A percentile compares a stretch with the other conserved stretches of the same genome.
phyloP scores from a whole-genome alignment of 192 early-diverging fungal genomes.

The Backusella sp. region DNA sequence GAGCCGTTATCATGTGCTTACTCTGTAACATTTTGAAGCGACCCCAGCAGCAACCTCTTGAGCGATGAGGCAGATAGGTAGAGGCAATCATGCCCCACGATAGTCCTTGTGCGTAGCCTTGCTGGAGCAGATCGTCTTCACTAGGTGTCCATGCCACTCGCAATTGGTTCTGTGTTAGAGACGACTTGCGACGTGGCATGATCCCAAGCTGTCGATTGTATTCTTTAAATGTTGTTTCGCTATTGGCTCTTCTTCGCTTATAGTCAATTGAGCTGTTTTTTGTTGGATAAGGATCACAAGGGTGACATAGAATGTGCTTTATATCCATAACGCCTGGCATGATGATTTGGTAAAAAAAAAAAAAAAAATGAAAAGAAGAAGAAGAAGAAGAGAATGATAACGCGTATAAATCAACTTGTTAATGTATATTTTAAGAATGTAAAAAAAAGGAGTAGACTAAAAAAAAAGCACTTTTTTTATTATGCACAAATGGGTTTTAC shows the following conservation, averaged over 20 bases:
- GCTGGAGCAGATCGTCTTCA: slow-evolving; percentile 12
- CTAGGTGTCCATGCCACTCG: slow-evolving; percentile 13
- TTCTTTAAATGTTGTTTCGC: background rate
- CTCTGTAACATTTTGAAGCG: slow-evolving; percentile 18
- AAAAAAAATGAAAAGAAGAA: background rate
- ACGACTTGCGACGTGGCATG: background rate
- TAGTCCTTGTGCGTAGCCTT: slow-evolving; percentile 22
- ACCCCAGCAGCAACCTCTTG: slow-evolving; percentile 24
- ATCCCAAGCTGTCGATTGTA: background rate
- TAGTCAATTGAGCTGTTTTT: background rate
- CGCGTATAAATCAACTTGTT: background rate
- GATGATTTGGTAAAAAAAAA: background rate
- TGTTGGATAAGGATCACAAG: background rate
- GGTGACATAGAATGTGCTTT: slow-evolving; percentile 4
- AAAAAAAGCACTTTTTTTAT: background rate
- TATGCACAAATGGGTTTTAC: background rate
- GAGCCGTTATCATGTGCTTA: background rate
- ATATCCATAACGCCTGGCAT: slow-evolving; percentile 13
- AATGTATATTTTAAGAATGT: background rate
- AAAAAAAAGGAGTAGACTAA: background rate
- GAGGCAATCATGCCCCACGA: slow-evolving; percentile 21
- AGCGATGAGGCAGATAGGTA: slow-evolving; percentile 20
- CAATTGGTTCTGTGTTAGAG: background rate
- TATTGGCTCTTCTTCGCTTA: background rate
- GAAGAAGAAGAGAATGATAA: background rate